phyloP scores from a whole-genome alignment of 805 yeast species.

The Sporopachydermia lactativora region DNA sequence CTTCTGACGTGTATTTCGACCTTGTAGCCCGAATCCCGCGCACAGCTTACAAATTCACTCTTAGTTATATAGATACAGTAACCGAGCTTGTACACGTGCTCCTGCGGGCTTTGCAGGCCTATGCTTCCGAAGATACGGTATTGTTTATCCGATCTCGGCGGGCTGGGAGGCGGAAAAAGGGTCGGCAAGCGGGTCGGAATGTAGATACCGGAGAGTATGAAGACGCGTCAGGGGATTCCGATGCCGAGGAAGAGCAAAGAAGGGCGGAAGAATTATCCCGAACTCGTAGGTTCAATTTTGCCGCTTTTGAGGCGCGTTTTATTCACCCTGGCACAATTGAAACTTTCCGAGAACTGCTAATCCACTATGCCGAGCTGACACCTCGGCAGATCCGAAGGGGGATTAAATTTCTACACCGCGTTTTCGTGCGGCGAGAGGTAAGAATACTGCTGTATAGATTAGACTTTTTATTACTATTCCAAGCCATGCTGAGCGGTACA shows the following conservation, averaged over 20 bases:
- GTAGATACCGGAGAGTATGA: constrained; percentile 23
- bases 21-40: constrained; percentile 46
- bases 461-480: constrained; percentile 53
- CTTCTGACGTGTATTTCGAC: constrained; percentile 43
- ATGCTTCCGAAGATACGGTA: constrained; percentile 40
- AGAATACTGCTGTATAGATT: constrained; percentile 48
- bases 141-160: constrained; percentile 34
- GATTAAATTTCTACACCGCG: constrained; percentile 54
- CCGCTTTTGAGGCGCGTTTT: constrained; percentile 28
- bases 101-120: constrained; percentile 53
- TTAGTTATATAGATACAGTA: constrained; percentile 42
- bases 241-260: constrained; percentile 9
- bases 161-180: constrained; percentile 17
- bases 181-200: constrained; percentile 14
- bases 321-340: constrained; percentile 47
- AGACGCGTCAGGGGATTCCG: constrained; percentile 13
- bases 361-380: constrained; percentile 45
- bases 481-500: constrained; percentile 36
- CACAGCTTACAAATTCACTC: constrained; percentile 47
- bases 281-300: constrained; percentile 35
- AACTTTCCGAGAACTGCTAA: constrained; percentile 48
- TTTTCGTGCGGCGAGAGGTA: constrained; percentile 49
- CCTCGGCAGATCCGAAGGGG: constrained; percentile 48
- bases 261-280: constrained; percentile 17
- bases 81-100: constrained; percentile 53